phyloP scores from a whole-genome alignment of 148 eudicot genomes.

The Rhododendron simsii region DNA sequence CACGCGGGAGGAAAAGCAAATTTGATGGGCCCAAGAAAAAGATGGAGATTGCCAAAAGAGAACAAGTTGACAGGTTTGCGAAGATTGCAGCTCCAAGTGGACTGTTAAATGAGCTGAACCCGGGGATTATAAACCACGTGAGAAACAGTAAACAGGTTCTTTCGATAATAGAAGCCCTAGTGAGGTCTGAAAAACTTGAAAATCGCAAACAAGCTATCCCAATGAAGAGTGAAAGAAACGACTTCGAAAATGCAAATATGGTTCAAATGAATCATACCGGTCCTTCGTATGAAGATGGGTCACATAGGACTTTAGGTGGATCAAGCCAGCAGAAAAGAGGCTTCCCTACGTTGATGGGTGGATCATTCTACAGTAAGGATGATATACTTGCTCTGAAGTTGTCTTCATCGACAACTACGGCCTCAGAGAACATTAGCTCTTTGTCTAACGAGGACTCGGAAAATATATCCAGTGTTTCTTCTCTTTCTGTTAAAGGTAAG shows the following conservation, averaged over 20 bases:
- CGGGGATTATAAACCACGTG: slow-evolving; percentile 95
- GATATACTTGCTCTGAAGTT: slow-evolving; percentile 57
- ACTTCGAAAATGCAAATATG: slow-evolving; percentile 20
- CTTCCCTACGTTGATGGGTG: slow-evolving; percentile 2
- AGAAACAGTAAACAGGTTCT: slow-evolving; percentile 90
- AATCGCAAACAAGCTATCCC: slow-evolving; percentile 35
- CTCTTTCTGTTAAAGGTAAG: slow-evolving; percentile 81
- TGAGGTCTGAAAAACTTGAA: slow-evolving; percentile 57
- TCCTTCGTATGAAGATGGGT: slow-evolving; percentile 22
- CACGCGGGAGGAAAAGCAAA: slow-evolving; percentile 65
- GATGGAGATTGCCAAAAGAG: slow-evolving; percentile 84
- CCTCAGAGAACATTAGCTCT: slow-evolving; percentile 51
- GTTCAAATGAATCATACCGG: slow-evolving; percentile 16
- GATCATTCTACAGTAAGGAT: slow-evolving; percentile 25
- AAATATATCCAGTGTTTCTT: slow-evolving; percentile 45
- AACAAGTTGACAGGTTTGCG: slow-evolving; percentile 82
- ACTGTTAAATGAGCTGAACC: slow-evolving; percentile 78
- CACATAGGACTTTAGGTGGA: not conserved
- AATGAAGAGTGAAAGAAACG: slow-evolving; percentile 20
- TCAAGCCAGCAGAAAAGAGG: slow-evolving; percentile 16
- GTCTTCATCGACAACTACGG: slow-evolving; percentile 44
- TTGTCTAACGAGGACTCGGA: slow-evolving; percentile 62
- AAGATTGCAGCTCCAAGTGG: slow-evolving; percentile 95
- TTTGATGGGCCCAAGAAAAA: slow-evolving; percentile 61
- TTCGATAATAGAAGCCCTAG: slow-evolving; percentile 83